A percentile compares a stretch with the other conserved stretches of the same genome.
Conservation (phyloP, 306 rosid genomes). For the Fragaria vesca region DNA sequence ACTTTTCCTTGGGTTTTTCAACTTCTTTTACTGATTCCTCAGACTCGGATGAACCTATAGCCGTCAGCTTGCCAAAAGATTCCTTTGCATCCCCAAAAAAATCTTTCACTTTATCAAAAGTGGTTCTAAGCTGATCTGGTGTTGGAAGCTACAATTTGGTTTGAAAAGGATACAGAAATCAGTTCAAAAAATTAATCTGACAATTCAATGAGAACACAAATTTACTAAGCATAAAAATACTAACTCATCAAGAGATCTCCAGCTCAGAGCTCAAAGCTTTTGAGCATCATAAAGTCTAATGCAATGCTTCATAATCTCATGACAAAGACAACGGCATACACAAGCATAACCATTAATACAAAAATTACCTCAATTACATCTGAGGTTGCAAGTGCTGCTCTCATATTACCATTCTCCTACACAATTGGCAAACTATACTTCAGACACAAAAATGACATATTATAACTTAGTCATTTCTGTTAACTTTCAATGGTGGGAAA, state of each 20-base stretch:
- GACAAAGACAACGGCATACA: background rate
- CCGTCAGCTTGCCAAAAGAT: slow-evolving; percentile 72
- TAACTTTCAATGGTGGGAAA: background rate
- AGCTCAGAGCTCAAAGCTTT: background rate
- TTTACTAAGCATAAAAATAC: background rate
- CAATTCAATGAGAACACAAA: background rate
- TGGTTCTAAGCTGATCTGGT: slow-evolving; percentile 71
- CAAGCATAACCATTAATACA: background rate
- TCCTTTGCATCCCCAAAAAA: slow-evolving; percentile 88
- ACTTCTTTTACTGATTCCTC: slow-evolving; percentile 48
- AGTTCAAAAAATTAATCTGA: background rate
- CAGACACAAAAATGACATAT: background rate
- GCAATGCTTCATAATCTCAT: background rate
- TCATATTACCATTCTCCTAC: slow-evolving; percentile 77
- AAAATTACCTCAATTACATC: slow-evolving; percentile 77
- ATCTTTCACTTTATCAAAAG: slow-evolving; percentile 77
- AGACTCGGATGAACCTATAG: slow-evolving; percentile 37
- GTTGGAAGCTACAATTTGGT: slow-evolving; percentile 75
- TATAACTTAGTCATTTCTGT: background rate
- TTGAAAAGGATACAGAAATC: slow-evolving; percentile 20
- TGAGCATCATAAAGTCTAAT: background rate
- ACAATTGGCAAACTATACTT: slow-evolving; percentile 14
- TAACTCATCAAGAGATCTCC: background rate
- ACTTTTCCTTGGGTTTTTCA: slow-evolving; percentile 51
- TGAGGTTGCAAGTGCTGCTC: slow-evolving; percentile 65